These are phyloP conservation scores for Colletotrichum sp. DNA, from an alignment of 2,329 filamentous ascomycete genomes.

Conservation along the genomic window DNA sequence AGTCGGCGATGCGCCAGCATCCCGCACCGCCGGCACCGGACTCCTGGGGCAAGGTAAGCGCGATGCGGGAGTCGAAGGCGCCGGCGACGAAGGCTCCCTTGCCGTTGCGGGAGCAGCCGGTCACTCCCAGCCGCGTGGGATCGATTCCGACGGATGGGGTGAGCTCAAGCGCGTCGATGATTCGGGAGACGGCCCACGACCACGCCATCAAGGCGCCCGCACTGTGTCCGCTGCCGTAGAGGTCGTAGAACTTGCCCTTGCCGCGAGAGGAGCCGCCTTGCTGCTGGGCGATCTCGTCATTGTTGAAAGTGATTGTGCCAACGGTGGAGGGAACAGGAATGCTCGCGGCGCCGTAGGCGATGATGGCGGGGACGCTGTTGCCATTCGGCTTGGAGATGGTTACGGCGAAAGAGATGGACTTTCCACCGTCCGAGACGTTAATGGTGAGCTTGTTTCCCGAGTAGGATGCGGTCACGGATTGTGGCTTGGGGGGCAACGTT, in stretches of 20 bases:
- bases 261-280: constrained; percentile 45
- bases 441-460: constrained; percentile 39
- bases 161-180: constrained; percentile 51
- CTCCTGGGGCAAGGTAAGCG: constrained; percentile 54
- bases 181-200: constrained; percentile 54
- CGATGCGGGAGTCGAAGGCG: constrained; percentile 52
- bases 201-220: constrained; percentile 54
- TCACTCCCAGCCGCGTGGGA: constrained; percentile 43
- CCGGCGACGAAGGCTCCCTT: constrained; percentile 56
- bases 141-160: constrained; percentile 41
- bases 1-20: constrained; percentile 47
- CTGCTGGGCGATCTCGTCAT: constrained; percentile 47
- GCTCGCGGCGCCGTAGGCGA: constrained; percentile 47
- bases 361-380: constrained; percentile 51
- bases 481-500: constrained; percentile 36
- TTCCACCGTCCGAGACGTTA: constrained; percentile 35
- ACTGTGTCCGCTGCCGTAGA: constrained; percentile 49
- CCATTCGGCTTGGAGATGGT: constrained; percentile 33
- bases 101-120: constrained; percentile 56
- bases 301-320: constrained; percentile 54
- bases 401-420: constrained; percentile 34
- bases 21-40: constrained; percentile 53
- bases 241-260: constrained; percentile 52
- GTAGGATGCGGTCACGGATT: constrained; percentile 35
- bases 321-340: constrained; percentile 51